Base-by-base conservation (phyloP, 1,139 yeast genomes). In the Hanseniaspora gamundiae region DNA sequence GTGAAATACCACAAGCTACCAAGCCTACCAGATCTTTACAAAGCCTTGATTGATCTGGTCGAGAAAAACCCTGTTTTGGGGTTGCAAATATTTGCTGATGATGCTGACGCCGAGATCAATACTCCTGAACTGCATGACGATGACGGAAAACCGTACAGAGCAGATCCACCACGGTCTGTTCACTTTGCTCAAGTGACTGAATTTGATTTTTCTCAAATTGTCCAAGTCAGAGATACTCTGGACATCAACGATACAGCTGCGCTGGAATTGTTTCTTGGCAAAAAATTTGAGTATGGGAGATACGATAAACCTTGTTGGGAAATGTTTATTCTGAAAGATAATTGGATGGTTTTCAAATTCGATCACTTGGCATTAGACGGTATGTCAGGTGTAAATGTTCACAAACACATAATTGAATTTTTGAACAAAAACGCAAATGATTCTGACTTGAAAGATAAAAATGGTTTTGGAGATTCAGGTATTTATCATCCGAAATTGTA, bases 341-440 rank as follows among this genome's bases (percentile, higher is more conserved):
- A 43, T 24, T 40, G 31, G 19, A 9, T 43, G 11, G 16, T 43
- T 8, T 35, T 43, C 20, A 35, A 31, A 11, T 40, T 16, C 19
- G 42, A 38, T 11, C 45, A 43, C 22, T 14, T 36, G 4, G 39
- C 39, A 11, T 40, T 31, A 19, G 45, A 43, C 27, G 45, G 45
- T 13, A 36, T 43, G 35, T 28, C 41, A 2, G 42, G 42, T 9
- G 39, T 29, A 2, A 30, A 14, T 16, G 36, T 30, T 14, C 35
- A 39, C 14, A 19, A 35, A 14, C 13, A 35, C 14, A 11, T 39
- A 2, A 6, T 39, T 9, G 29, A 19, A 10, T 27, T 39, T 13
- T 26, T 35, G 17, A 38, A 43, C 16, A 3, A 28, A 11, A 26
- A 14, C 7, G 24, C 9, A 3, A 22, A 17, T 13, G 11, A 16